A percentile compares a stretch with the other conserved stretches of the same genome.
Evolutionary conservation across 2,329 filamentous ascomycete genomes (phyloP).

Genomic region (Xylariaceae sp.): DNA sequence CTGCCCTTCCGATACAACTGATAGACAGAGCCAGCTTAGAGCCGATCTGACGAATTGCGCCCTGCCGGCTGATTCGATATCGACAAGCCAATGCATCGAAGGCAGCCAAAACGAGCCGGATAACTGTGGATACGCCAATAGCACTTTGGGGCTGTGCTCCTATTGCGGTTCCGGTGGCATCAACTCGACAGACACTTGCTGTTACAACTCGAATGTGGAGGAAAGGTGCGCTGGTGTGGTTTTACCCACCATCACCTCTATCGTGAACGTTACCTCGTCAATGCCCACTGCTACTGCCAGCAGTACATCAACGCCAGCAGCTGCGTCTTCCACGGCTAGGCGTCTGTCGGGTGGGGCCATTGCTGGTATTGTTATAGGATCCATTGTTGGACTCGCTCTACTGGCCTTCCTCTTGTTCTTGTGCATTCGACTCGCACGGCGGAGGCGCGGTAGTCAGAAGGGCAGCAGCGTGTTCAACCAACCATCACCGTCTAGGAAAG

Average conservation of each 20-base stretch:
- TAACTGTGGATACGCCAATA: conserved; percentile 77
- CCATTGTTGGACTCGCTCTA: conserved; percentile 61
- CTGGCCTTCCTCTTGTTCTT: conserved; percentile 64
- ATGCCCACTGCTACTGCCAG: conserved; percentile 39
- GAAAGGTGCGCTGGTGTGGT: conserved; percentile 66
- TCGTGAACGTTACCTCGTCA: conserved; percentile 51
- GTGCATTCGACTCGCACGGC: conserved; percentile 48
- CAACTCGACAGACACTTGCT: conserved; percentile 94
- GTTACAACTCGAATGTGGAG: conserved; percentile 72
- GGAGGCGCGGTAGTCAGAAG: conserved; percentile 50
- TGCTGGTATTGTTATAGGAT: conserved; percentile 82
- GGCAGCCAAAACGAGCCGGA: conserved; percentile 73
- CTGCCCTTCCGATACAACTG: conserved; percentile 58
- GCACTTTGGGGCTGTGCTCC: conserved; percentile 69
- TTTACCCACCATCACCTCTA: conserved; percentile 67
- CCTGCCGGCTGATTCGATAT: conserved; percentile 71
- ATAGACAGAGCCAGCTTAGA: conserved; percentile 70
- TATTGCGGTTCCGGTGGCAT: conserved; percentile 78
- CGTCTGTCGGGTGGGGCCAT: conserved; percentile 75
- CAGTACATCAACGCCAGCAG: conserved; percentile 25
- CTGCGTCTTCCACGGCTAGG: conserved; percentile 21
- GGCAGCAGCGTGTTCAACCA: conserved; percentile 83
- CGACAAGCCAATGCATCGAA: conserved; percentile 62
- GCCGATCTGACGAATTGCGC: conserved; percentile 90
- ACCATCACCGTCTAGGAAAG: conserved; percentile 63